phyloP scores from a whole-genome alignment of 2,329 filamentous ascomycete genomes.

The Tolypocladium pustulatum region DNA sequence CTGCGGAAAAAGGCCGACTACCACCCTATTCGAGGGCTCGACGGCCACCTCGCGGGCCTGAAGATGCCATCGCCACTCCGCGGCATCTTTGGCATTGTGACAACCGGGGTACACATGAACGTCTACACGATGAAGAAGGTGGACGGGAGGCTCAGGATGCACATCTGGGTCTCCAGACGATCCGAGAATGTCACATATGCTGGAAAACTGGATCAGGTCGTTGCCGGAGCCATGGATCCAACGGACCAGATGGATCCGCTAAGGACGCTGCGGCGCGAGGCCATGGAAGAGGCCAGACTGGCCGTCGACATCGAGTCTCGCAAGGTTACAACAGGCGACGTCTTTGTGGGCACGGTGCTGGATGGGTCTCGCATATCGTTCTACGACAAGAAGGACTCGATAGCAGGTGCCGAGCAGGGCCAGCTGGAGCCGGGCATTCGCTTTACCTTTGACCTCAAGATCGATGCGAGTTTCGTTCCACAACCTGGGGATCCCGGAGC shows the following conservation, averaged over 20 bases:
- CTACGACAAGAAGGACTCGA: constrained; percentile 20
- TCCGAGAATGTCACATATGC: constrained; percentile 19
- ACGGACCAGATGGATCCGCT: constrained; percentile 15
- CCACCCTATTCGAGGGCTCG: constrained; percentile 17
- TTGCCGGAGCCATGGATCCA: constrained; percentile 23
- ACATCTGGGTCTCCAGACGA: constrained; percentile 23
- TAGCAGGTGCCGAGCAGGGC: constrained; percentile 17
- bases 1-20: constrained; percentile 10
- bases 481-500: constrained; percentile 14
- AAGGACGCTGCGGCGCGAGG: constrained; percentile 20
- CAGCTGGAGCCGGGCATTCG: constrained; percentile 27
- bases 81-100: constrained; percentile 24
- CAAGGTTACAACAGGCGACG: constrained; percentile 7
- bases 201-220: constrained; percentile 24
- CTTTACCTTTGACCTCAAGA: constrained; percentile 23
- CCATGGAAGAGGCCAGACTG: constrained; percentile 22
- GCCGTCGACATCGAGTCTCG: constrained; percentile 12
- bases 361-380: constrained; percentile 19
- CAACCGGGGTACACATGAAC: constrained; percentile 26
- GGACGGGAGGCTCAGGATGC: constrained; percentile 10
- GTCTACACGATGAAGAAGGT: constrained; percentile 18
- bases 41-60: constrained; percentile 10
- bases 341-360: constrained; percentile 12
- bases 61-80: constrained; percentile 20
- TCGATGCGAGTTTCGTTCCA: constrained; percentile 12